Evolutionary conservation across 768 basidiomycete genomes (phyloP), one percentile per base, ranked within the genome.

Genomic region (Phallus indusiatus): DNA sequence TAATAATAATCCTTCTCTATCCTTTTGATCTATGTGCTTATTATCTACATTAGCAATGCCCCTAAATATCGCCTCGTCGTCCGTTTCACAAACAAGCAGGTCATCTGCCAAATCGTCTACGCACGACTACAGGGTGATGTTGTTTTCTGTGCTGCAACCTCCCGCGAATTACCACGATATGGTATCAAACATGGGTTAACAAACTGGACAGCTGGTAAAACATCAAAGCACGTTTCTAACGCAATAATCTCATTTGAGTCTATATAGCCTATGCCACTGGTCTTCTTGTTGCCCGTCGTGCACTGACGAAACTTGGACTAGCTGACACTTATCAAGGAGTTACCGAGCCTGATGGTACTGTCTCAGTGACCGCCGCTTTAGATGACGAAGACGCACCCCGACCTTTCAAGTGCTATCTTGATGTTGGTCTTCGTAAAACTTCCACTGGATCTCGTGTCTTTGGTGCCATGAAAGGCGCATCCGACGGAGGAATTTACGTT

Each of bases 391-490:
- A 94, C 68, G 91, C 90, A 53, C 94, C 95, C 51, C 84, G 94
- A 60, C 96, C 96, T n/a, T 99, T 99, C 85, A 99, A 97, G 76
- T 84, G 82, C 69, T 99, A 89, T 81, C 92, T 99, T 68, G 96
- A 98, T 71, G 95, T 96, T 72, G 96, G 96, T 75, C 82, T 99
- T 69, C 93, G 86, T 76, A 91, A 94, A 68, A 99, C 96, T 48
- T 94, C 95, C 56, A 98, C 96, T 53, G 96, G 96, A 69, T 86
- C 90, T 63, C 93, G 96, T 72, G 83, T 99, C 49, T 99, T 99
- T 69, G 96, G 92, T 74, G 96, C 95, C 61, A 83, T 98, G 82
- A 98, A 99, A 80, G 96, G 96, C 70, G 96, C 96, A 16, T 88
- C 85, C 54, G 96, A 99, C 68, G 96, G 96, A 69, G 96, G 96